Evolutionary conservation across 2,329 filamentous ascomycete species (phyloP).

Genomic region (Ceratocystis harringtonii): DNA sequence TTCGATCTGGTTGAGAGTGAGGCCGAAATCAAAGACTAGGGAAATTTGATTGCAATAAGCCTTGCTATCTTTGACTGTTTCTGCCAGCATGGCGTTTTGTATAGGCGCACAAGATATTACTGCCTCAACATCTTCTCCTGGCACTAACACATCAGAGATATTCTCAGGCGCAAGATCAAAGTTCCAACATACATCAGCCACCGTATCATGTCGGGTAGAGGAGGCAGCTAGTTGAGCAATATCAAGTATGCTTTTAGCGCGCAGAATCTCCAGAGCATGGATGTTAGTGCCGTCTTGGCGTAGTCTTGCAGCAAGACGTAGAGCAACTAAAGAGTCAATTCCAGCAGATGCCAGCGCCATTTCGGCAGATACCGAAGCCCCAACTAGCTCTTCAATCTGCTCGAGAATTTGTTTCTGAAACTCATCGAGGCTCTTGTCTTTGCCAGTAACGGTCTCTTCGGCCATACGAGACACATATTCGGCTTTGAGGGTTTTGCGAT

Average conservation of each 20-base stretch:
- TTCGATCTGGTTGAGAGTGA: constrained; percentile 28
- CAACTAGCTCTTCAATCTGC: constrained; percentile 24
- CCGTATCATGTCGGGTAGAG: background rate
- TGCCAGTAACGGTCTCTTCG: background rate
- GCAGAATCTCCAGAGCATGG: constrained; percentile 40
- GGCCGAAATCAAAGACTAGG: constrained; percentile 35
- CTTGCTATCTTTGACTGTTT: constrained; percentile 44
- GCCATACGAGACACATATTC: constrained; percentile 27
- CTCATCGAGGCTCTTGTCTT: background rate
- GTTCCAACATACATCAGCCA: background rate
- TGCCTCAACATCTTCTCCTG: constrained; percentile 24
- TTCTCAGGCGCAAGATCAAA: background rate
- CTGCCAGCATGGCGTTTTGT: constrained; percentile 66
- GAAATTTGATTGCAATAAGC: constrained; percentile 70
- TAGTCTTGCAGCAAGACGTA: constrained; percentile 45
- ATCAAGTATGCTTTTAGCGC: background rate
- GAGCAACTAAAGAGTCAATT: constrained; percentile 44
- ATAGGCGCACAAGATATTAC: constrained; percentile 54
- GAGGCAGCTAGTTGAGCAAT: background rate
- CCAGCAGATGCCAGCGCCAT: constrained; percentile 39
- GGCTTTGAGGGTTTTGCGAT: constrained; percentile 47
- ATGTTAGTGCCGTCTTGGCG: constrained; percentile 40
- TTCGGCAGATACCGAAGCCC: constrained; percentile 24
- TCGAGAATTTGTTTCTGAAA: background rate
- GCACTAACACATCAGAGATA: background rate